Evolutionary conservation across 257 asterid species (phyloP), one percentile per base, ranked within the genome.

Genomic region (Hygrophila difformis): DNA sequence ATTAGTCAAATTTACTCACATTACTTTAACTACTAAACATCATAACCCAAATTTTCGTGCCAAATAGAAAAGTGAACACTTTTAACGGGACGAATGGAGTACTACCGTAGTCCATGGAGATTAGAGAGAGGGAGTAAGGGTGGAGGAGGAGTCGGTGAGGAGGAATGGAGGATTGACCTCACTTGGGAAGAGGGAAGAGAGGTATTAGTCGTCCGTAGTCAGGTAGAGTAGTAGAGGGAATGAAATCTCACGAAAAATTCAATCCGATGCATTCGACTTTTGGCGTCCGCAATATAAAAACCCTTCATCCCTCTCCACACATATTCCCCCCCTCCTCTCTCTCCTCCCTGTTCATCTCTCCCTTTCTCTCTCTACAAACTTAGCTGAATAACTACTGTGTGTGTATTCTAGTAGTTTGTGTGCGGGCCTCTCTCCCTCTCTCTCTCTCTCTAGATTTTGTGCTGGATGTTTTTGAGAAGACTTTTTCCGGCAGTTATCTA

Each of bases 251-350:
- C 36, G 45, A 61, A 60, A 49, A 49, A 66, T 66, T 64, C 61
- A 76, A 80, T 74, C 73, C 59, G 64, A 68, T 71, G 58, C 58
- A 74, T 74, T 74, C 41, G 49, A 49, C 24, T 12, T 73, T 81
- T 81, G 87, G 74, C 81, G 84, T 81, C 93, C 87, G 87, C 69
- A 56, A 67, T 65, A 69, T 10, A 35, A 51, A 66, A 69, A 59
- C 41, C 69, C 65, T 66, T 44, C 64, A 14, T 62, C 65, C 48
- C 69, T 61, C 68, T 13, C 31, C 63, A 55, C 66, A 34, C 64
- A 36, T 15, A 17, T 38, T 53, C 66, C 53, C 64, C 40, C 76
- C 53, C 76, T 54, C 44, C 48, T 52, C 57, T 57, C 72, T 49
- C 53, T 38, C 66, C 31, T 5, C 4, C 8, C 31, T 26, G 31